Conservation (phyloP, 306 rosid species). For the Ziziphus jujuba region DNA sequence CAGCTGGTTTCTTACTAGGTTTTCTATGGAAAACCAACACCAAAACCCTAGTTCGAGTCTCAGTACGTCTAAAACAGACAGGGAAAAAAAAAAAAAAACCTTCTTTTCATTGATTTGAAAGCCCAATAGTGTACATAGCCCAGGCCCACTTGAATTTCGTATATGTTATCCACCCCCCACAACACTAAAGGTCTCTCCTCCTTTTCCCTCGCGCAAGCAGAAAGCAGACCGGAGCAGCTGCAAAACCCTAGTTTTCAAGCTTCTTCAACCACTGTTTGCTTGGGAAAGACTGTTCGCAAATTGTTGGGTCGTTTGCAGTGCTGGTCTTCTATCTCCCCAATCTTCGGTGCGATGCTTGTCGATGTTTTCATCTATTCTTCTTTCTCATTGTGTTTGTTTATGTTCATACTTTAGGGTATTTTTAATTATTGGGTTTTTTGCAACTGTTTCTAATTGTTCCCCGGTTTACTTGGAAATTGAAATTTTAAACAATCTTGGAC, state of each 20-base stretch:
- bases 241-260: conserved; percentile 18
- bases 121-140: too few species aligned
- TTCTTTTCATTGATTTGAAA: too few species aligned
- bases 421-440: neutral
- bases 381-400: neutral
- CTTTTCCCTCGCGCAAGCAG: neutral
- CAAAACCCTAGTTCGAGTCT: conserved; percentile 42
- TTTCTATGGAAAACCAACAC: neutral
- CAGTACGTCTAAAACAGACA: neutral
- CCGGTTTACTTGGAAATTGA: neutral
- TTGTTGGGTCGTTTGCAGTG: neutral
- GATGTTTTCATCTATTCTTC: neutral
- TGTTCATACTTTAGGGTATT: too few species aligned
- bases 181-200: neutral
- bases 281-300: neutral
- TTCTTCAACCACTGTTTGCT: neutral
- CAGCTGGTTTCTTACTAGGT: neutral
- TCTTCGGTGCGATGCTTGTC: conserved; percentile 10
- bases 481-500: neutral
- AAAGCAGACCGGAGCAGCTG: neutral
- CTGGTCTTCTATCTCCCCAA: neutral
- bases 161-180: too few species aligned
- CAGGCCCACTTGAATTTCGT: too few species aligned
- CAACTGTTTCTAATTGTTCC: neutral
- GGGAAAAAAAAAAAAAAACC: too few species aligned